Evolutionary conservation across 2,329 filamentous ascomycete species (phyloP), one percentile per base, ranked within the genome.

Genomic region (Pleoardoris graminearum): DNA sequence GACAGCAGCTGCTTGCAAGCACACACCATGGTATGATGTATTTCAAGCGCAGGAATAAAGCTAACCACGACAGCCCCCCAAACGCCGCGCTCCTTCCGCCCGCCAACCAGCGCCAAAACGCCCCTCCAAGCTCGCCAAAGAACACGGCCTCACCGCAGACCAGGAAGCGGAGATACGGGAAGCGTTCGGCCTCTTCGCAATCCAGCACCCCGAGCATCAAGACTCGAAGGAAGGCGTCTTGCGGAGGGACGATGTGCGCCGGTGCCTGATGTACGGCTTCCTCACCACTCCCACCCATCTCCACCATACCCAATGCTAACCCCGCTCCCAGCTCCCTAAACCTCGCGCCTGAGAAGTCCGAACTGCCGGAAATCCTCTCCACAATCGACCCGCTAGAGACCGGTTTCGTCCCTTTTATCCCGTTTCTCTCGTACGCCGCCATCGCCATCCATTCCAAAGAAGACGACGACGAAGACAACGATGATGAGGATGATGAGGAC

Each of bases 91-190:
- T 23, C 48, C 60, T 38, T 46, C 63, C n/a, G 51, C 35, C 8
- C 67, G 61, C 19, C 50, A 47, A 29, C n/a, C 54, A 35, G 55
- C 59, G 19, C 45, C 59, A 1, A 67, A 68, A 51, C 88, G 89
- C 57, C 85, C 85, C 67, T 96, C 92, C 53, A 95, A 91, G 73
- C 89, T 97, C 64, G 93, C 93, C 25, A 93, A 92, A 76, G 91
- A 96, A 69, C 86, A 97, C 81, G 87, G 91, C 72, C 85, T 97
- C 68, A 87, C 85, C 12, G 88, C 86, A 35, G 85, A 88, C 59
- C 88, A 97, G 75, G 93, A 97, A 76, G 82, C 83, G 62, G 91
- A 97, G 76, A 96, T 99, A 69, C 86, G 85, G 66, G 92, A 97
- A 74, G 92, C 92, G 12, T 97, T 94, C 73, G 80, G 83, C 19